A percentile compares a stretch with the other conserved stretches of the same genome.
These are phyloP conservation scores for Manihot esculenta DNA, from an alignment of 441 rosid species.

Conservation along the genomic window DNA sequence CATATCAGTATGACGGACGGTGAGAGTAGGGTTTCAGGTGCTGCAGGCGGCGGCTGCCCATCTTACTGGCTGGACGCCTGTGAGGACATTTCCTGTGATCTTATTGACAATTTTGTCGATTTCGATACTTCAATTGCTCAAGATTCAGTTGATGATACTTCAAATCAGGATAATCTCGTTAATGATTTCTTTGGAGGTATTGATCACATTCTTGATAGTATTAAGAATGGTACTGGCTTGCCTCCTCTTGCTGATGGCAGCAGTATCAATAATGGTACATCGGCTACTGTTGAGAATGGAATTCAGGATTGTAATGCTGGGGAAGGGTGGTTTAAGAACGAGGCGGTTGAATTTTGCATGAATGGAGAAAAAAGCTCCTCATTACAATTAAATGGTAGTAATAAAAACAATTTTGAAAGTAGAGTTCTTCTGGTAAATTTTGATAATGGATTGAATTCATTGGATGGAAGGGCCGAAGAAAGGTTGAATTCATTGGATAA, in stretches of 20 bases:
- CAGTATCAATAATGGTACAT: neutral
- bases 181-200: slow-evolving; percentile 93
- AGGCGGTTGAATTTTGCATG: slow-evolving; percentile 25
- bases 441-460: slow-evolving; percentile 19
- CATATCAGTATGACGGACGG: slow-evolving; percentile 48
- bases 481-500: slow-evolving; percentile 16
- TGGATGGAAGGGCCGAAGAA: slow-evolving; percentile 28
- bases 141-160: slow-evolving; percentile 42
- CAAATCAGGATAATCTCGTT: slow-evolving; percentile 37
- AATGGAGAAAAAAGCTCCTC: slow-evolving; percentile 21
- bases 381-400: slow-evolving; percentile 28
- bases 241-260: slow-evolving; percentile 29
- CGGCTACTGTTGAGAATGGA: slow-evolving; percentile 26
- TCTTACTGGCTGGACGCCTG: slow-evolving; percentile 97
- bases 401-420: slow-evolving; percentile 21
- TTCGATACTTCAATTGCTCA: slow-evolving; percentile 55
- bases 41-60: slow-evolving; percentile 33
- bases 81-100: slow-evolving; percentile 75
- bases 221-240: slow-evolving; percentile 76
- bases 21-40: slow-evolving; percentile 50
- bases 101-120: slow-evolving; percentile 65
- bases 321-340: slow-evolving; percentile 27
- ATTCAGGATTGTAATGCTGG: slow-evolving; percentile 26
- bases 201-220: slow-evolving; percentile 85
- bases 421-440: slow-evolving; percentile 27